A percentile compares a stretch with the other conserved stretches of the same genome.
These are phyloP conservation scores for Salix dunnii DNA, from an alignment of 345 rosid species.

Conservation along the genomic window DNA sequence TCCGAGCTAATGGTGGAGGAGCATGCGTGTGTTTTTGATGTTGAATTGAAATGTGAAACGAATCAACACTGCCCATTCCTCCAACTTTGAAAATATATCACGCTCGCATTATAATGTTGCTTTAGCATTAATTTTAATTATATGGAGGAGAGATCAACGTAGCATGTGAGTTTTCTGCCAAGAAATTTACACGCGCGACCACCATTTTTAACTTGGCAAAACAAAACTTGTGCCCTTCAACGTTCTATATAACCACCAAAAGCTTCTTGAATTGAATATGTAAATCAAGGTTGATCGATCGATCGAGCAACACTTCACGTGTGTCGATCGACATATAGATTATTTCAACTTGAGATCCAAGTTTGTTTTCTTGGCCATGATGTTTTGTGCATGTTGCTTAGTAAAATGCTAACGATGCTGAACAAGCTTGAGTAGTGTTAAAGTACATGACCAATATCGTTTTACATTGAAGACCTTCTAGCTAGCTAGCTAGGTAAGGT, in stretches of 20 bases:
- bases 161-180: not conserved
- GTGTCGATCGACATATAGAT: not conserved
- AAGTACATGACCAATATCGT: not conserved
- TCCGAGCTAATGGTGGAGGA: not conserved
- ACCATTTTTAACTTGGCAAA: not conserved
- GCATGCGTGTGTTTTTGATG: not conserved
- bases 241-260: not conserved
- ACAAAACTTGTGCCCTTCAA: not conserved
- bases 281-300: not conserved
- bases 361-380: not conserved
- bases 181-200: not conserved
- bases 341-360: not conserved
- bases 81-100: not conserved
- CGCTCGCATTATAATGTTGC: not conserved
- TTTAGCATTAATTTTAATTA: not conserved
- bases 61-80: not conserved
- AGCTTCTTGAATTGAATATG: not conserved
- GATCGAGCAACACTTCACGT: no score
- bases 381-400: no score
- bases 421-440: not conserved
- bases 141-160: not conserved
- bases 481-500: not conserved
- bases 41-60: not conserved
- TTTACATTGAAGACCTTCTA: not conserved
- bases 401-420: not conserved